Evolutionary conservation across 192 early-diverging fungal genomes (phyloP).

Genomic region (Rhizophagus sp.): DNA sequence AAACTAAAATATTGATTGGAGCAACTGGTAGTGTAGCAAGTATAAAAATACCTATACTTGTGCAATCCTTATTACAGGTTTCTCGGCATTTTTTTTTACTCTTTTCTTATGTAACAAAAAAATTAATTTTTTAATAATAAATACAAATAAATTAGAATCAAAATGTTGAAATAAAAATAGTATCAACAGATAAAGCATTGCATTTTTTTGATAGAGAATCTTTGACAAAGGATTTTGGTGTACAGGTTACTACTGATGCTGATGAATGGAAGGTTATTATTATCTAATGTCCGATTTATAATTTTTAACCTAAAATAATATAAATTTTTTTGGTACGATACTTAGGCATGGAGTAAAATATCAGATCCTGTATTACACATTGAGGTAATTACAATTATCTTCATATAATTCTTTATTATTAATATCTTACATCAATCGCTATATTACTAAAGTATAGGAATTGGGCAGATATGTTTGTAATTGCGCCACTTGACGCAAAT

Average conservation of each 20-base stretch:
- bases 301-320: background rate
- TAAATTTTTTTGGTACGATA: background rate
- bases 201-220: conserved; percentile 77
- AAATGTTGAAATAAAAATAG: conserved; percentile 72
- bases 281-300: no score
- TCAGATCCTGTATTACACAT: conserved; percentile 95
- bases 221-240: conserved; percentile 41
- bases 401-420: background rate
- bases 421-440: no score
- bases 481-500: conserved; percentile 93
- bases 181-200: conserved; percentile 78
- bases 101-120: background rate
- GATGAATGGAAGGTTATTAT: conserved; percentile 82
- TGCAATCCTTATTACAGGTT: conserved; percentile 51
- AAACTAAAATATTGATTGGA: conserved; percentile 58
- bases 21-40: conserved; percentile 90
- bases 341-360: conserved; percentile 73
- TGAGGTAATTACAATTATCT: conserved; percentile 52
- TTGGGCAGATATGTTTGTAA: conserved; percentile 90
- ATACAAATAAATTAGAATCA: conserved; percentile 29
- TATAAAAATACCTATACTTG: conserved; percentile 83
- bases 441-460: conserved; percentile 66
- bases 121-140: background rate
- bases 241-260: conserved; percentile 71
- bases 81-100: background rate